phyloP scores from a whole-genome alignment of 495 filamentous ascomycete species.

The Corynascus novoguineensis region DNA sequence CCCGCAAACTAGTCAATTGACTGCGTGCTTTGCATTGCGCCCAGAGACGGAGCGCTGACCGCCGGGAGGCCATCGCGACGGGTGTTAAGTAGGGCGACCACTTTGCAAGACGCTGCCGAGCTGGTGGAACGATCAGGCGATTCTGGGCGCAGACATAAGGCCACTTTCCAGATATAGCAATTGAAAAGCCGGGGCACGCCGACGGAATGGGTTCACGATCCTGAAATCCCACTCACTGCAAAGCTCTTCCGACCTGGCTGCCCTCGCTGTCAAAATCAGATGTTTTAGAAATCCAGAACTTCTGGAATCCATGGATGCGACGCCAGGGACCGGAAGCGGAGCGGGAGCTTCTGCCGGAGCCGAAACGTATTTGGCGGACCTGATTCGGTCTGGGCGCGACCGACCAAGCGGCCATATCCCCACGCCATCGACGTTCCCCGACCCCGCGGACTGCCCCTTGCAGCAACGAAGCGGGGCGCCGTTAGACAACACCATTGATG shows the following conservation, averaged over 20 bases:
- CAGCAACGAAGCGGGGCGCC: slow-evolving; percentile 3
- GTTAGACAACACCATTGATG: neutral
- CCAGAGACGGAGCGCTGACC: slow-evolving; percentile 22
- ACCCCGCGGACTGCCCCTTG: slow-evolving; percentile 9
- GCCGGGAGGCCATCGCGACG: slow-evolving; percentile 24
- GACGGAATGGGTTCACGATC: neutral
- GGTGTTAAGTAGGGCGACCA: slow-evolving; percentile 6
- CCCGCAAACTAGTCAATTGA: slow-evolving; percentile 13
- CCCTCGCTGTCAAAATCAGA: slow-evolving; percentile 26
- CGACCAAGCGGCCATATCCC: too few species aligned
- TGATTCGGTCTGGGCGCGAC: neutral
- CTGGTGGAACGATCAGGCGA: slow-evolving; percentile 21
- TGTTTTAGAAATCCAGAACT: slow-evolving; percentile 20
- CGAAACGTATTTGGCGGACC: neutral
- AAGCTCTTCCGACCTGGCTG: slow-evolving; percentile 18
- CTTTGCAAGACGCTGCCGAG: slow-evolving; percentile 5
- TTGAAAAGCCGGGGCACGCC: neutral
- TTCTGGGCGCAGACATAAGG: slow-evolving; percentile 26
- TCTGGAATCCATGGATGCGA: slow-evolving; percentile 1
- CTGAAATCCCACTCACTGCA: neutral
- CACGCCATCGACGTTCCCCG: too few species aligned
- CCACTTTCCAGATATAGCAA: slow-evolving; percentile 21
- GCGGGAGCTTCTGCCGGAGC: slow-evolving; percentile 1
- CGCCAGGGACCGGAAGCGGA: too few species aligned
- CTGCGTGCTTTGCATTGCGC: slow-evolving; percentile 21